Base-by-base conservation (phyloP, 768 basidiomycete species). In the Kwoniella newhampshirensis region DNA sequence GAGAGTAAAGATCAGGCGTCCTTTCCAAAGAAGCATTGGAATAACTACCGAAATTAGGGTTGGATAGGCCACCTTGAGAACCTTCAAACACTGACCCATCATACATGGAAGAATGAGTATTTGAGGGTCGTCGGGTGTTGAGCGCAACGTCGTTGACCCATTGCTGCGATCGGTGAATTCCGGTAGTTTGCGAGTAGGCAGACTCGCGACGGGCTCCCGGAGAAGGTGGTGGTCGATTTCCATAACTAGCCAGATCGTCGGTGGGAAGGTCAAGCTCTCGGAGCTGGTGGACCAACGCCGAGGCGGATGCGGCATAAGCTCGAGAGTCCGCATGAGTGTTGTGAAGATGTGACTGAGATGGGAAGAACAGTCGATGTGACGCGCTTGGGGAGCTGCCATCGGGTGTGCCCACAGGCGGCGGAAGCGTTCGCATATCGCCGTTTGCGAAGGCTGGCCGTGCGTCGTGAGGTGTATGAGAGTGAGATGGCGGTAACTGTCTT, bases 261-360 rank as follows among this genome's bases (percentile, higher is more conserved):
- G 78, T 73, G 4, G 74, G 74, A 23, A 77, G 58, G 50, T 77
- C 74, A 45, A 78, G 70, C 49, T 75, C 73, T 15, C 73, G 68
- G 1, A 78, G 60, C 40, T 76, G 75, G 53, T 78, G 66, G 25
- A 78, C 73, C 41, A 78, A 53, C 27, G 70, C 61, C 25, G 73
- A 63, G 36, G 70, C 60, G 39, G 70, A 58, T n/a, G 61, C 39
- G 40, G 59, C 53, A 55, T 70, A 54, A 15, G 55, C 49, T 44
- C 56, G 42, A 15, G 54, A 35, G 30, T 54, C 42, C 41, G 48
- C 39, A 23, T 65, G 46, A 79, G 78, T 40, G 81, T 80, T 53
- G 81, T 81, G 72, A 37, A n/a, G 47, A 27, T 50, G 56, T 23
- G 40, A n/a, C 81, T 66, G 59, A 78, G 72, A 66, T 75, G 77